Conservation (phyloP, 73 alveolate species). For the Paramecium bursaria region DNA sequence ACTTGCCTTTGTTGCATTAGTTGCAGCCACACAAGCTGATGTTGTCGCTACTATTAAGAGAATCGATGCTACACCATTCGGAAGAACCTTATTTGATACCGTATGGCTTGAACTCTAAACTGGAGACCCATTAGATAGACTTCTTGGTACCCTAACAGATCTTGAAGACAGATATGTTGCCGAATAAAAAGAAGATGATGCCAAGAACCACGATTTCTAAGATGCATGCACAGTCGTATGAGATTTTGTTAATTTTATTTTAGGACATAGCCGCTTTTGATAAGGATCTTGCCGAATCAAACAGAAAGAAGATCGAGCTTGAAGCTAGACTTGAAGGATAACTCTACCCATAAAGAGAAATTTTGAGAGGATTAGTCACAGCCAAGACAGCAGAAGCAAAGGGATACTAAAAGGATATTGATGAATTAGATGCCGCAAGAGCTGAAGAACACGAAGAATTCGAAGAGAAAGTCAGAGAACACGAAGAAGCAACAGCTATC, state of each 20-base stretch:
- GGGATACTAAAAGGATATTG: conserved; percentile 27
- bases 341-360: conserved; percentile 42
- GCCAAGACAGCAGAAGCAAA: conserved; percentile 14
- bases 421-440: conserved; percentile 41
- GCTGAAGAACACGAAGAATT: conserved; percentile 48
- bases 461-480: conserved; percentile 46
- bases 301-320: conserved; percentile 51
- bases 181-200: conserved; percentile 52
- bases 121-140: conserved; percentile 58
- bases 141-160: conserved; percentile 9
- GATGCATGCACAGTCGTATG: conserved; percentile 53
- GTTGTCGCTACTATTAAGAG: conserved; percentile 32
- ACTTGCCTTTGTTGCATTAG: conserved; percentile 29
- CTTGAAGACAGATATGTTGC: conserved; percentile 58
- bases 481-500: conserved; percentile 55
- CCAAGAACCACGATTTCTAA: conserved; percentile 35
- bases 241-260: background rate
- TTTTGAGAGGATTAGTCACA: conserved; percentile 4
- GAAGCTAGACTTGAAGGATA: conserved; percentile 57
- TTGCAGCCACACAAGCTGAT: conserved; percentile 37
- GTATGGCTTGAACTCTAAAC: conserved; percentile 51
- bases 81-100: conserved; percentile 45
- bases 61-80: conserved; percentile 25
- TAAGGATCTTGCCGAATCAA: conserved; percentile 44
- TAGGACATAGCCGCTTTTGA: conserved; percentile 38